A percentile compares a stretch with the other conserved stretches of the same genome.
Conservation (phyloP, 805 yeast genomes). For the Diddensiella transvaalensis region DNA sequence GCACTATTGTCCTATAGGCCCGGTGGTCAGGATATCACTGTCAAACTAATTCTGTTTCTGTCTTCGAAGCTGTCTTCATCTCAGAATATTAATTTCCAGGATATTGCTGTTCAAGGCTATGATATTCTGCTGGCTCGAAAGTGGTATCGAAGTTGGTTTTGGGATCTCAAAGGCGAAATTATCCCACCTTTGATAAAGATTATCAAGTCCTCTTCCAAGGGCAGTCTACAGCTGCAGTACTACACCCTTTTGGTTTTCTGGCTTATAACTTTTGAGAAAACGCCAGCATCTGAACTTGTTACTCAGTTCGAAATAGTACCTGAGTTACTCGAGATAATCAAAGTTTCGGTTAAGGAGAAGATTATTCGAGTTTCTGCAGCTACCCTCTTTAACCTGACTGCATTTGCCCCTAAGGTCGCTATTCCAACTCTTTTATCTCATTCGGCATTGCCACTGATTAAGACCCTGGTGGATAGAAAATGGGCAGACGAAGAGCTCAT, state of each 20-base stretch:
- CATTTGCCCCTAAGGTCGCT: slow-evolving; percentile 37
- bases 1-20: slow-evolving; percentile 39
- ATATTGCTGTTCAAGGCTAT: slow-evolving; percentile 60
- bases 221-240: slow-evolving; percentile 74
- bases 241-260: slow-evolving; percentile 73
- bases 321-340: slow-evolving; percentile 51
- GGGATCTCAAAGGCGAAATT: slow-evolving; percentile 41
- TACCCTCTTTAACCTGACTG: slow-evolving; percentile 44
- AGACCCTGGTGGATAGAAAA: slow-evolving; percentile 75
- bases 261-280: slow-evolving; percentile 74
- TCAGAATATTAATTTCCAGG: slow-evolving; percentile 50
- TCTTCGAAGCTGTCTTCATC: slow-evolving; percentile 33
- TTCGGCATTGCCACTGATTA: slow-evolving; percentile 66
- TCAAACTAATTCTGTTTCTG: slow-evolving; percentile 36
- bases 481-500: slow-evolving; percentile 93
- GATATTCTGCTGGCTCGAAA: slow-evolving; percentile 55
- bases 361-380: slow-evolving; percentile 81
- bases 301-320: slow-evolving; percentile 51
- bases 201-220: slow-evolving; percentile 38
- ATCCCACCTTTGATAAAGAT: slow-evolving; percentile 50
- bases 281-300: slow-evolving; percentile 46
- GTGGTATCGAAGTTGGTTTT: slow-evolving; percentile 50
- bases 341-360: slow-evolving; percentile 87
- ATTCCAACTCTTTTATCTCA: slow-evolving; percentile 69
- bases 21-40: slow-evolving; percentile 35